These are phyloP conservation scores for Phytopythium litorale DNA, from an alignment of 352 stramenopile species.

Conservation along the genomic window DNA sequence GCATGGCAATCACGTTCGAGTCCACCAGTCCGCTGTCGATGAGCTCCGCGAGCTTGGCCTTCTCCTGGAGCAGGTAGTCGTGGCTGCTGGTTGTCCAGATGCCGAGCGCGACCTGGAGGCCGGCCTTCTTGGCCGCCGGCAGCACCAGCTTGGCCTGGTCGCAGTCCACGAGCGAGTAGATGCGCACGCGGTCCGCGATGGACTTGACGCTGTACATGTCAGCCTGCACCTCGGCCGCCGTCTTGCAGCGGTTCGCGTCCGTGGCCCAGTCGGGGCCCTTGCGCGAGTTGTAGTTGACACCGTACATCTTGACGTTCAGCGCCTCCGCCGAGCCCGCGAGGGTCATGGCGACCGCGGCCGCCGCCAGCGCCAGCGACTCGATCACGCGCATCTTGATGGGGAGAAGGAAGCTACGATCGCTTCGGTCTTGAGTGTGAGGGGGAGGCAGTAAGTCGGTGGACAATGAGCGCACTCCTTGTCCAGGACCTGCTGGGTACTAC, in stretches of 20 bases:
- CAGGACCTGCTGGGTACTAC: background rate
- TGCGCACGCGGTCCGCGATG: constrained; percentile 51
- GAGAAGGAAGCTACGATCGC: background rate
- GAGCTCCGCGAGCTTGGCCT: constrained; percentile 32
- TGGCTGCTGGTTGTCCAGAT: constrained; percentile 50
- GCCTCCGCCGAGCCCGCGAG: constrained; percentile 13
- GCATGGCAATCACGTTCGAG: constrained; percentile 41
- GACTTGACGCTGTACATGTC: constrained; percentile 53
- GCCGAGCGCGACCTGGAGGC: constrained; percentile 52
- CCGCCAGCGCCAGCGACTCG: constrained; percentile 11
- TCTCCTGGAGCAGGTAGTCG: constrained; percentile 42
- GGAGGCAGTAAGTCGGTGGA: background rate
- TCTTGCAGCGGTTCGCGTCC: constrained; percentile 42
- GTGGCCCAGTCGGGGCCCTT: constrained; percentile 48
- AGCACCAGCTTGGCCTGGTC: constrained; percentile 42
- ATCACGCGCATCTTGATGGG: constrained; percentile 4
- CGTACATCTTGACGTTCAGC: constrained; percentile 53
- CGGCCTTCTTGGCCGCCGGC: constrained; percentile 34
- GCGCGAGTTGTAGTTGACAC: constrained; percentile 77
- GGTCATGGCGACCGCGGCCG: constrained; percentile 6
- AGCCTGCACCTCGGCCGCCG: constrained; percentile 27
- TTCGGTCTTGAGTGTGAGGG: background rate
- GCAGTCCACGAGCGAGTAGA: constrained; percentile 66
- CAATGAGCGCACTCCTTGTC: background rate
- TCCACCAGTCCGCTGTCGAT: constrained; percentile 41